phyloP scores from a whole-genome alignment of 1,284 basidiomycete species.

The Ustilago loliicola region DNA sequence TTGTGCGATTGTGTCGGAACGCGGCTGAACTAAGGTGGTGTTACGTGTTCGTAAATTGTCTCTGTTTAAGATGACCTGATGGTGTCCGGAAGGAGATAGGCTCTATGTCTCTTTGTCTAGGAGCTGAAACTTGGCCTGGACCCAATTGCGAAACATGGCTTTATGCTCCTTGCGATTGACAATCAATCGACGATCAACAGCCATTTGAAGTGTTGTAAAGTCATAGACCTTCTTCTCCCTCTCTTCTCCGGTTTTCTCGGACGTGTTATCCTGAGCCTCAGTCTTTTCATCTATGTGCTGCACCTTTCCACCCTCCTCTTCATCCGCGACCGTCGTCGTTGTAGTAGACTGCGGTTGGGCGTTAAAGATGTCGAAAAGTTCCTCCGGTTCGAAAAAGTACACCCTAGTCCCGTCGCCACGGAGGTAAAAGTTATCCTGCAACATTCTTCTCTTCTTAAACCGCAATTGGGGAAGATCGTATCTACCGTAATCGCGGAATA shows the following conservation, averaged over 20 bases:
- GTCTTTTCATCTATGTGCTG: neutral
- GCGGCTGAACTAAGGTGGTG: neutral
- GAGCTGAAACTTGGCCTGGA: conserved; percentile 64
- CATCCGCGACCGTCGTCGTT: conserved; percentile 10
- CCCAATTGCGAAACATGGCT: conserved; percentile 67
- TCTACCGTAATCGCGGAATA: conserved; percentile 94
- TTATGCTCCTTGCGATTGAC: conserved; percentile 68
- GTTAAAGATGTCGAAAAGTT: conserved; percentile 62
- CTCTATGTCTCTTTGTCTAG: neutral
- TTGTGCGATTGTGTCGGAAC: neutral
- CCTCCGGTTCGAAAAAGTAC: conserved; percentile 66
- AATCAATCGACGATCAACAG: conserved; percentile 65
- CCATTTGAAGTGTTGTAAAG: conserved; percentile 66
- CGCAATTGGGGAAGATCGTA: conserved; percentile 90
- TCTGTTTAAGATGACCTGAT: neutral
- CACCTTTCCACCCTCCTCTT: neutral
- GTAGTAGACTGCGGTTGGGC: conserved; percentile 43
- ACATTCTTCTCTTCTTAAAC: conserved; percentile 86
- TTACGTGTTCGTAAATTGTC: too few species aligned
- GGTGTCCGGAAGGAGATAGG: neutral
- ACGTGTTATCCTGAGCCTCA: neutral
- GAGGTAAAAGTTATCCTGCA: conserved; percentile 82
- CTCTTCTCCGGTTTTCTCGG: neutral
- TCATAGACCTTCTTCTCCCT: conserved; percentile 12
- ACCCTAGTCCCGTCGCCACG: conserved; percentile 91